These are phyloP conservation scores for Macaranga tanarius DNA, from an alignment of 441 rosid genomes.

Conservation along the genomic window DNA sequence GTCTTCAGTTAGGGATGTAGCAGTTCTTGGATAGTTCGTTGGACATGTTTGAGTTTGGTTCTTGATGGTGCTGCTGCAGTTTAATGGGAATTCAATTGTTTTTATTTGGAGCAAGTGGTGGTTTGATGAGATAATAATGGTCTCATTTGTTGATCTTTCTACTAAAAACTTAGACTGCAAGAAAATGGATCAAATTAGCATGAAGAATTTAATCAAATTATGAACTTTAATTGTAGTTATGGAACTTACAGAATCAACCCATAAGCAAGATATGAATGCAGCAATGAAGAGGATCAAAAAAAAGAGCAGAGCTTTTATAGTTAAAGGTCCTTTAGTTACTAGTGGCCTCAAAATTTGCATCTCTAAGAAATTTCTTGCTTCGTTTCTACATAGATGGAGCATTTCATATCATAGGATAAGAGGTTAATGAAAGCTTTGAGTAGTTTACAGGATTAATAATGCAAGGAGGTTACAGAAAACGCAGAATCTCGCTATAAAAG, in stretches of 20 bases:
- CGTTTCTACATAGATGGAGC: no score
- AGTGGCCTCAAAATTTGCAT: slow-evolving; percentile 29
- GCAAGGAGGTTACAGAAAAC: neutral
- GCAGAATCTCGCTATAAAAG: neutral
- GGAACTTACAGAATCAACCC: slow-evolving; percentile 43
- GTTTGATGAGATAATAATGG: slow-evolving; percentile 13
- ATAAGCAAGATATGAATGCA: slow-evolving; percentile 36
- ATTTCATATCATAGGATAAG: no score
- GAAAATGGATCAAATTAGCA: neutral
- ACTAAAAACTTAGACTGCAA: slow-evolving; percentile 25
- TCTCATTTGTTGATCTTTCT: neutral
- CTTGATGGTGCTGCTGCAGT: slow-evolving; percentile 34
- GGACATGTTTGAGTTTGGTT: slow-evolving; percentile 41
- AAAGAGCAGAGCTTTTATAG: slow-evolving; percentile 35
- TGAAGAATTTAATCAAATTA: neutral
- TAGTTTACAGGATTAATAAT: no score
- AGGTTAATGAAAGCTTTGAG: no score
- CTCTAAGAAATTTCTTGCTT: slow-evolving; percentile 17
- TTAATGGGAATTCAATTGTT: slow-evolving; percentile 29
- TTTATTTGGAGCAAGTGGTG: slow-evolving; percentile 21
- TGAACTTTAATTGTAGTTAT: no score
- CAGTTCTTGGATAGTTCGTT: slow-evolving; percentile 21
- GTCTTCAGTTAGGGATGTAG: slow-evolving; percentile 17
- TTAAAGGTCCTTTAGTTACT: slow-evolving; percentile 32
- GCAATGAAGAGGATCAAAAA: slow-evolving; percentile 27